Conservation (phyloP, 139 green algal genomes). For the Gonium pectorale region DNA sequence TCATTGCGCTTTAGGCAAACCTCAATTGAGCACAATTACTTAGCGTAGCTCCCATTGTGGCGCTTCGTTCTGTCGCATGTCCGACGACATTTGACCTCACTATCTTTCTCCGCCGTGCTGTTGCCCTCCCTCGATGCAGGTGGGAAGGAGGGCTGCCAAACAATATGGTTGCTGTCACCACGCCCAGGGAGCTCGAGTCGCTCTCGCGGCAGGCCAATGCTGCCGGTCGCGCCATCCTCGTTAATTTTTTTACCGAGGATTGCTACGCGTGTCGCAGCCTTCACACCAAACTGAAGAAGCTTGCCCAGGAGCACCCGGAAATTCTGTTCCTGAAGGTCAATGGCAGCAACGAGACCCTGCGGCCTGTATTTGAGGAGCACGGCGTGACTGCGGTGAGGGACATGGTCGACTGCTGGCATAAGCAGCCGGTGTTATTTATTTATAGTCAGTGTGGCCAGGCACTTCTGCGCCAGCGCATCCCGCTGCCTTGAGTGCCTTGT, state of each 20-base stretch:
- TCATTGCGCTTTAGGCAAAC: too few relatives aligned
- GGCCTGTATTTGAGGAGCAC: conserved; percentile 57
- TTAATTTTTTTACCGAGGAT: conserved; percentile 71
- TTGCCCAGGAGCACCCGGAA: conserved; percentile 66
- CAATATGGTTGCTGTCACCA: conserved; percentile 30
- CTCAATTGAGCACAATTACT: too few relatives aligned
- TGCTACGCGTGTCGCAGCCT: conserved; percentile 64
- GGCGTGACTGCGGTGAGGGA: conserved; percentile 65
- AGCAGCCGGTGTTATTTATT: too few relatives aligned
- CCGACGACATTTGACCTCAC: too few relatives aligned
- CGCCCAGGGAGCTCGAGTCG: not conserved
- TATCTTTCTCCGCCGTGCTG: too few relatives aligned
- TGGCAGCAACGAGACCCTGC: conserved; percentile 49
- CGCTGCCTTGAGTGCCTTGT: too few relatives aligned
- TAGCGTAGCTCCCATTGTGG: too few relatives aligned
- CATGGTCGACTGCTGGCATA: too few relatives aligned
- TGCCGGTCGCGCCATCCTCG: conserved; percentile 51
- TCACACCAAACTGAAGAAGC: conserved; percentile 69
- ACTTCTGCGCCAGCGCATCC: too few relatives aligned
- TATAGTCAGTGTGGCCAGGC: too few relatives aligned
- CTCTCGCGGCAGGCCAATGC: not conserved
- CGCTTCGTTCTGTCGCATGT: too few relatives aligned
- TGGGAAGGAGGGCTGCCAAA: conserved; percentile 23
- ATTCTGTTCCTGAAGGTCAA: conserved; percentile 76
- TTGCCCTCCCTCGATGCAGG: conserved; percentile 26